Conservation (phyloP, 768 basidiomycete genomes). For the Leccinum arenicola region DNA sequence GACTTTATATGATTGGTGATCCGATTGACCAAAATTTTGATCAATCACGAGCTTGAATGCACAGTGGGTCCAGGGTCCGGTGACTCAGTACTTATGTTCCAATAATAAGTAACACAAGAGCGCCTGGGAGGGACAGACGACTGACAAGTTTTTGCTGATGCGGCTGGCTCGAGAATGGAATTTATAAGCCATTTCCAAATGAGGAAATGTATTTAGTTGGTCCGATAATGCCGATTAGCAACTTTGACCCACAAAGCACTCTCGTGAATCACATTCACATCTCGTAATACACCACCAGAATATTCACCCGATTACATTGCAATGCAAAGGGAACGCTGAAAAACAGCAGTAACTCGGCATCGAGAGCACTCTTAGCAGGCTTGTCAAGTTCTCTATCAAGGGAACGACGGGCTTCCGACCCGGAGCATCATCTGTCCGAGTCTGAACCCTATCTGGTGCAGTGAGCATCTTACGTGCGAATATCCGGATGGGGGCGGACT, state of each 20-base stretch:
- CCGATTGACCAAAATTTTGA: too few relatives aligned
- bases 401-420: not conserved
- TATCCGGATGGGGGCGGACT: not conserved
- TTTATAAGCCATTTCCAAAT: too few relatives aligned
- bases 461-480: not conserved
- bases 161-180: too few relatives aligned
- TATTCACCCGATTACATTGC: not conserved
- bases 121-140: too few relatives aligned
- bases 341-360: not conserved
- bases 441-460: not conserved
- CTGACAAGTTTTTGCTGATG: too few relatives aligned
- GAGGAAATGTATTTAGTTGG: too few relatives aligned
- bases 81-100: too few relatives aligned
- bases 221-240: too few relatives aligned
- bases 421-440: not conserved
- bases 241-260: not conserved
- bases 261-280: not conserved
- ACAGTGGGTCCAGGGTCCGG: too few relatives aligned
- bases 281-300: not conserved
- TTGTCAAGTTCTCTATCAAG: not conserved
- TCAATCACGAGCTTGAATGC: too few relatives aligned
- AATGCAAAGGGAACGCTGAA: not conserved
- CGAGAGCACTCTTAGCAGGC: not conserved
- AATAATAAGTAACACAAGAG: too few relatives aligned
- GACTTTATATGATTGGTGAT: too few relatives aligned